Base-by-base conservation (phyloP, 179 eudicot genomes). In the Spergularia azorica region DNA sequence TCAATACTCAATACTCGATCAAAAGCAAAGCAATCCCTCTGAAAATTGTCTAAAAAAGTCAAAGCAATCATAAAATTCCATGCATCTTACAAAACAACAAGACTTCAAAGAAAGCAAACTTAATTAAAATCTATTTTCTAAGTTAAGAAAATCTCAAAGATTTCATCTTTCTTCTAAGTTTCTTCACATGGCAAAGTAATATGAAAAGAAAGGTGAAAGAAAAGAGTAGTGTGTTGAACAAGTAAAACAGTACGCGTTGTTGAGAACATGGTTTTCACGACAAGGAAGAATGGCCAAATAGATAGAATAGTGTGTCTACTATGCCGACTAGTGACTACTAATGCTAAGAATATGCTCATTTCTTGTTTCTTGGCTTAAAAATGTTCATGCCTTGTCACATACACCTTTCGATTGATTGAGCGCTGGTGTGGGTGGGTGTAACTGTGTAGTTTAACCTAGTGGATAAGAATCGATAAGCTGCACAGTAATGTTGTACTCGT, bases 211-310 rank as follows among this genome's bases (percentile, higher is more conserved):
- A 41, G 48, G 57, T 41, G 15, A 66, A 41, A 38, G 8, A 14
- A 62, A 14, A 74, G 15, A 46, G 16, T 15, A 6, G 12, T 61
- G 59, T 56, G 64, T 55, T 70, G 38, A 48, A 21, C 20, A 58
- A 16, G 55, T 38, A 77, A 61, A 68, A 3, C 43, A 78, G 26
- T 18, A 39, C 71, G 76, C 71, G 59, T 74, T 79, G 32, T 67
- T 17, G 9, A 63, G 76, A 80, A 80, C 79, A 75, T 75, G 83
- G 83, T 41, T 14, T 70, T 67, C 83, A 80, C 76, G 75, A 69
- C 72, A 70, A 69, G 61, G 46, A 41, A 55, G 71, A 32, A 75
- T 79, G 75, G 74, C 43, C 61, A 20, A 46, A 38, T 3, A 14
- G 16, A 41, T 14, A 11, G 57, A 11, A 10, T 18, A 15, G 10